A percentile compares a stretch with the other conserved stretches of the same genome.
Conservation (phyloP, 768 basidiomycete species). For the Basidioascus undulatus region DNA sequence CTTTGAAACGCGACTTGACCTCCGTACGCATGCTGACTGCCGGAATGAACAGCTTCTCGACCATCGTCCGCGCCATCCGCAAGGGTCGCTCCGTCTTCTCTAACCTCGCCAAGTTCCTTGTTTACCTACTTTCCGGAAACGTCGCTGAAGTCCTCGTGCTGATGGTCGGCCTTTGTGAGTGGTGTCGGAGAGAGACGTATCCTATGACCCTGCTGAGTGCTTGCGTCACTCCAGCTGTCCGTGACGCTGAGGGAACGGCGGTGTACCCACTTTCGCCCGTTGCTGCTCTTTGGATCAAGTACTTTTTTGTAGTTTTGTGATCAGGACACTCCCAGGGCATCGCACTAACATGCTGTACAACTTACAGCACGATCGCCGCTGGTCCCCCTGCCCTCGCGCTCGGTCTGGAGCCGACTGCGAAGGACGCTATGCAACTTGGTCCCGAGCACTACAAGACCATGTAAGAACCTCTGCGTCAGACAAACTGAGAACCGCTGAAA, state of each 20-base stretch:
- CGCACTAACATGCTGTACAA: no score
- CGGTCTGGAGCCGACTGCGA: constrained; percentile 27
- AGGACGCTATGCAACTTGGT: constrained; percentile 24
- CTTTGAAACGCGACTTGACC: no score
- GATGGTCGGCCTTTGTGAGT: no score
- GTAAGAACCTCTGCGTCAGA: constrained; percentile 1
- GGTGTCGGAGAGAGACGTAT: no score
- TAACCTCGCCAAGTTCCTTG: no score
- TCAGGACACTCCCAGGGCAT: no score
- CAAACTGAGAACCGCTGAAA: constrained; percentile 19
- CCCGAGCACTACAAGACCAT: not conserved
- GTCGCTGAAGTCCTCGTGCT: constrained; percentile 8
- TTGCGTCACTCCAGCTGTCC: constrained; percentile 30
- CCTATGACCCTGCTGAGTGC: no score
- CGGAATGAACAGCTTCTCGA: no score
- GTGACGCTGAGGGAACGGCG: constrained; percentile 24
- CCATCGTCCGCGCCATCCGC: constrained; percentile 37
- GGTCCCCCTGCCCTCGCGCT: constrained; percentile 33
- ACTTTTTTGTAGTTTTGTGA: not conserved
- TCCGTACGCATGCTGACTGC: no score
- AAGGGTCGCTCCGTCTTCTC: no score
- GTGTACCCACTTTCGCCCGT: constrained; percentile 28
- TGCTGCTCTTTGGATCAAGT: constrained; percentile 27
- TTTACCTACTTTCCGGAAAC: constrained; percentile 8
- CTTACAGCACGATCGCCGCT: no score